Percentiles rank a stretch among this genome's conserved stretches.
These are phyloP conservation scores for Xerocomus alliaceus DNA, from an alignment of 1,284 basidiomycete genomes.

Conservation along the genomic window DNA sequence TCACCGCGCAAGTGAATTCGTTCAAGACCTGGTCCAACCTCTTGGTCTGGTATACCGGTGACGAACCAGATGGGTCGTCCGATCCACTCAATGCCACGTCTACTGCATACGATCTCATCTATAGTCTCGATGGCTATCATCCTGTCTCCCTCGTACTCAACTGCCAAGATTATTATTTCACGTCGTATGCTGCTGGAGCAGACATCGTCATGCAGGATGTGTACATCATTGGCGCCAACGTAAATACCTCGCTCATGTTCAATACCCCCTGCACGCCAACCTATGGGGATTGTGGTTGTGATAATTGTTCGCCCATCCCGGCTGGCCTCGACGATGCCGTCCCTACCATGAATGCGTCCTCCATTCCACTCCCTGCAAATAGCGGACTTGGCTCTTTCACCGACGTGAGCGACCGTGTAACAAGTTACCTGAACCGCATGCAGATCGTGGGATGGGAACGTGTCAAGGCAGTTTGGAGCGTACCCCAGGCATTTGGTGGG, in stretches of 20 bases:
- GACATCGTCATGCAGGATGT: constrained; percentile 67
- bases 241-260: constrained; percentile 65
- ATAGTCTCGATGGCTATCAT: constrained; percentile 75
- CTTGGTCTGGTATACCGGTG: constrained; percentile 78
- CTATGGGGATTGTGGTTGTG: constrained; percentile 76
- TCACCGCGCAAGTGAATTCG: constrained; percentile 69
- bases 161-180: constrained; percentile 74
- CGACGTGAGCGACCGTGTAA: constrained; percentile 67
- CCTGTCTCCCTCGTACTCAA: constrained; percentile 81
- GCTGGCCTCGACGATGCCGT: constrained; percentile 36
- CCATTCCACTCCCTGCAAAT: constrained; percentile 29
- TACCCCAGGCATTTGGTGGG: constrained; percentile 77
- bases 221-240: constrained; percentile 72
- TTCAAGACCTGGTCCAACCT: constrained; percentile 73
- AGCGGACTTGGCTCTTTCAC: constrained; percentile 46
- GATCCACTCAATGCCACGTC: constrained; percentile 70
- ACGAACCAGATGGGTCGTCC: constrained; percentile 75
- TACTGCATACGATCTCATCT: constrained; percentile 66
- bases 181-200: constrained; percentile 62
- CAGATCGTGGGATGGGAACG: constrained; percentile 67
- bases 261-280: constrained; percentile 63
- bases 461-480: constrained; percentile 66
- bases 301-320: constrained; percentile 54
- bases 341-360: constrained; percentile 36
- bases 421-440: constrained; percentile 63